Evolutionary conservation across 352 stramenopile genomes (phyloP).

Genomic region (Aphanomyces cochlioides): DNA sequence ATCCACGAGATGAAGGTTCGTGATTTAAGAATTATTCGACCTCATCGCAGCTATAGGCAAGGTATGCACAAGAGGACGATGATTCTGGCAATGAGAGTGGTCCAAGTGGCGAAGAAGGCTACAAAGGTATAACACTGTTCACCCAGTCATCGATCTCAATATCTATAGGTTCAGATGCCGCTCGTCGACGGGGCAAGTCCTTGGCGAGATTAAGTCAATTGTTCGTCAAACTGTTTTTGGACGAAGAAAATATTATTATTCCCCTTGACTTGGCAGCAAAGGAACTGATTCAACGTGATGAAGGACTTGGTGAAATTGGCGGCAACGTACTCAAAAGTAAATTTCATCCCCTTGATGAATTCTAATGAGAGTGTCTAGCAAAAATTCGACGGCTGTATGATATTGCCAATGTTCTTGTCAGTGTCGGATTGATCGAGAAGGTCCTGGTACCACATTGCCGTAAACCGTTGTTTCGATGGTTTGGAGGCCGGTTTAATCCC

Average conservation of each 20-base stretch:
- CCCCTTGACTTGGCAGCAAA: constrained; percentile 91
- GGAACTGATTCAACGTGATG: constrained; percentile 88
- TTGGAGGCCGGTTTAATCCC: constrained; percentile 28
- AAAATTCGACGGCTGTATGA: constrained; percentile 97
- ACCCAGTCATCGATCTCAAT: background rate
- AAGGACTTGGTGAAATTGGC: constrained; percentile 33
- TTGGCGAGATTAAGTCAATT: constrained; percentile 91
- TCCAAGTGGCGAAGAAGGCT: constrained; percentile 8
- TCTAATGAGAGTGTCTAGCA: constrained; percentile 39
- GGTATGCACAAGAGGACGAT: constrained; percentile 14
- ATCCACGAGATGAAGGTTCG: constrained; percentile 72
- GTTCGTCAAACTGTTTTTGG: constrained; percentile 95
- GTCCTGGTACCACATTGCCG: constrained; percentile 74
- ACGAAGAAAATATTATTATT: constrained; percentile 88
- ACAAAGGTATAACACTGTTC: background rate
- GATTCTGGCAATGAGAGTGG: constrained; percentile 9
- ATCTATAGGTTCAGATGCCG: constrained; percentile 8
- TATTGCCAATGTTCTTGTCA: constrained; percentile 95
- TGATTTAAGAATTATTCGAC: background rate
- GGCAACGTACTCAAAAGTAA: constrained; percentile 73
- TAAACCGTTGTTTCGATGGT: constrained; percentile 83
- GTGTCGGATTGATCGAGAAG: constrained; percentile 90
- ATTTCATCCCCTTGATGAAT: background rate
- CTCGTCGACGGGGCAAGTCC: constrained; percentile 75
- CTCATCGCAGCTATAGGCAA: background rate